Conservation (phyloP, 169 alveolate genomes). For the Plasmodium sp. region DNA sequence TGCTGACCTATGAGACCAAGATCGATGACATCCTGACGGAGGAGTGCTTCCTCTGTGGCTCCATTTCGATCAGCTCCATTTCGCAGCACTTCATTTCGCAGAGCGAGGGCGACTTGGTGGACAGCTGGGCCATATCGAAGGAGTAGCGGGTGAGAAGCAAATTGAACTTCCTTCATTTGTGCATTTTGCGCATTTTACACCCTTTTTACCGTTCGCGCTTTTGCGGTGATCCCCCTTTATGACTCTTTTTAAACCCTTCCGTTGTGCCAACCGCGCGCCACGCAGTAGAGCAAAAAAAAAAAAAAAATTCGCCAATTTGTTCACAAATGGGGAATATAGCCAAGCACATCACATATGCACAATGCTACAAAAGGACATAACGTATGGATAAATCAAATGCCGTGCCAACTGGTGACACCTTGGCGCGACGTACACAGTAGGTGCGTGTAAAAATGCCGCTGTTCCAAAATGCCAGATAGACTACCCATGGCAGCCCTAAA, state of each 20-base stretch:
- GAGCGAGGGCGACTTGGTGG: conserved; percentile 36
- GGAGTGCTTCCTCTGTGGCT: conserved; percentile 72
- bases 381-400: not conserved
- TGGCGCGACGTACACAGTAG: not conserved
- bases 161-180: not conserved
- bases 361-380: not conserved
- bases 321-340: not conserved
- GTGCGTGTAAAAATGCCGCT: not conserved
- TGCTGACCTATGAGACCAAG: conserved; percentile 40
- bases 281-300: not conserved
- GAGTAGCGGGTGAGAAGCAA: not conserved
- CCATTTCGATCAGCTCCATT: conserved; percentile 57
- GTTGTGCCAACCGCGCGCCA: not conserved
- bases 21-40: conserved; percentile 74
- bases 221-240: not conserved
- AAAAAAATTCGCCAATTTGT: not conserved
- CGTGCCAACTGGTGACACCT: not conserved
- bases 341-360: not conserved
- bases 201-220: not conserved
- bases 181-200: not conserved
- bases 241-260: not conserved
- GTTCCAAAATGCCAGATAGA: not conserved
- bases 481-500: not conserved
- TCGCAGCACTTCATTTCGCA: conserved; percentile 17
- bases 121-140: conserved; percentile 65